Evolutionary conservation across 75 land plant species (phyloP), one percentile per base, ranked within the genome.

Genomic region (Adiantum capillusveneris): DNA sequence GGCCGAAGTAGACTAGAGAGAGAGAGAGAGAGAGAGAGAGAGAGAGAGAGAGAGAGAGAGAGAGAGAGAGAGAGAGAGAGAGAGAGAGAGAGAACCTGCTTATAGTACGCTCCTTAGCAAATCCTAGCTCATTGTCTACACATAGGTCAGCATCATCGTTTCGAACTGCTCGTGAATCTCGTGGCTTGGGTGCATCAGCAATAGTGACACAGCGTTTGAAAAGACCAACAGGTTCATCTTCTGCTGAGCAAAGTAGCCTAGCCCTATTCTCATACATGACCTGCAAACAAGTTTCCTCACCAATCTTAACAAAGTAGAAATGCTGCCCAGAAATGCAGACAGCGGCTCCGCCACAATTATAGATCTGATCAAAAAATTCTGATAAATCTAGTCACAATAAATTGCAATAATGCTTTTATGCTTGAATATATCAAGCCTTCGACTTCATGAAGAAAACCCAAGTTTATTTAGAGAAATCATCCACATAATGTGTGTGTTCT

Each of bases 71-170:
- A 9, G 37, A 9, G 37, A 9, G 37, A 9, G 37, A 34, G n/a
- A 49, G 55, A 65, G 39, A 63, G 67, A 34, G 60, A 37, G 48
- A 74, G 55, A 25, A 93, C 98, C 98, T 93, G 65, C 98, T 93
- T 54, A 85, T 77, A 20, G 90, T 93, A 53, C 96, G 86, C 24
- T 93, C 98, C 58, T 93, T 93, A 19, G 96, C 79, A 64, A 93
- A 93, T 44, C 98, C 98, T 66, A 93, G 65, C 56, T 93, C 98
- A 67, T 93, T 90, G 64, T 93, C 98, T 25, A 93, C 90, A 65
- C 89, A 77, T 42, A 93, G 59, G 56, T 89, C 90, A 30, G 71
- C 58, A 26, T 83, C 87, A 62, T 93, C 98, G 34, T 7, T 71
- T 53, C 62, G 84, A 71, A 61, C 69, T 0, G 87, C 77, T 29